Conservation (phyloP, 108 stramenopile species). For the Cylindrotheca fusiformis region DNA sequence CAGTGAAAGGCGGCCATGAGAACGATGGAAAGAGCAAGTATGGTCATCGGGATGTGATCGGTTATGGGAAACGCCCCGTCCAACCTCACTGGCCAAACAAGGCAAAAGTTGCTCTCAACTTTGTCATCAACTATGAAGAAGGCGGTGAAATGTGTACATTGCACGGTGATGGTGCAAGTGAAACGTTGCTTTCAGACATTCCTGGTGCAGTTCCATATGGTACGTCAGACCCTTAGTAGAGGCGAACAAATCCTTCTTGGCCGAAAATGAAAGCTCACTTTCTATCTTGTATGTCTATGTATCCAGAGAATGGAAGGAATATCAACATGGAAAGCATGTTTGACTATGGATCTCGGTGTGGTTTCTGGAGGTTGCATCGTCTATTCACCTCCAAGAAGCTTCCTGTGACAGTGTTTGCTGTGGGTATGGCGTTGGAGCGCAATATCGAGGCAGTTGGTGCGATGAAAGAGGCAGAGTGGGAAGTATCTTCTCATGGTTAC, state of each 20-base stretch:
- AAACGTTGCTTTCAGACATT: constrained; percentile 87
- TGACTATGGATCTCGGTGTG: constrained; percentile 90
- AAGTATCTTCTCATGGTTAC: constrained; percentile 89
- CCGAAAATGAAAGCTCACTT: background rate
- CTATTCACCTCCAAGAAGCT: constrained; percentile 72
- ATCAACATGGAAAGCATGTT: constrained; percentile 92
- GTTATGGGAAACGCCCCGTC: constrained; percentile 75
- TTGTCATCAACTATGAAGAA: constrained; percentile 97
- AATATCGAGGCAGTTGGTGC: constrained; percentile 78
- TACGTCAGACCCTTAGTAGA: too few species aligned
- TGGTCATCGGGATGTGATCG: constrained; percentile 76
- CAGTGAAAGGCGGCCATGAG: constrained; percentile 29
- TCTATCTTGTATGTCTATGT: constrained; percentile 3
- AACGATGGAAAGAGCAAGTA: constrained; percentile 74
- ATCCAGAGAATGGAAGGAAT: constrained; percentile 37
- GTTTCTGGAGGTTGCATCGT: constrained; percentile 92
- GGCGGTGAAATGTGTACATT: constrained; percentile 86
- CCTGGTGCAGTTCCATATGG: constrained; percentile 65
- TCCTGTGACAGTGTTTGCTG: constrained; percentile 92
- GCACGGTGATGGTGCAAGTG: constrained; percentile 75
- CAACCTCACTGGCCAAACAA: constrained; percentile 71
- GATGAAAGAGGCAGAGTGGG: constrained; percentile 87
- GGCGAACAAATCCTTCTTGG: background rate
- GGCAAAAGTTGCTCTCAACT: constrained; percentile 86
- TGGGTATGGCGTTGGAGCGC: constrained; percentile 91